Conservation (phyloP, 805 yeast species). For the Ogataea nonfermentans region DNA sequence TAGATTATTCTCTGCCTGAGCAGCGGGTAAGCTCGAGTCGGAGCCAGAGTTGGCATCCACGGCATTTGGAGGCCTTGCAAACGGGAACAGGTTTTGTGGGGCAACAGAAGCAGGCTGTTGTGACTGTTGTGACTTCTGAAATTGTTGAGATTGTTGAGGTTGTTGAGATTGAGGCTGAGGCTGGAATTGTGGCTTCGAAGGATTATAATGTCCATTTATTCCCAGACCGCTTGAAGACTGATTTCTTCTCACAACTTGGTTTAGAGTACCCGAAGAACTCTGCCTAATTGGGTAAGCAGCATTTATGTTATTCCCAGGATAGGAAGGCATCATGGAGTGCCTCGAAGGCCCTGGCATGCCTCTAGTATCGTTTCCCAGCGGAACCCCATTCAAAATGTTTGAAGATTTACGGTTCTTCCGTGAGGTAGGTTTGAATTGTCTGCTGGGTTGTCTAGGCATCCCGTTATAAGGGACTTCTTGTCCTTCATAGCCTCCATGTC, state of each 20-base stretch:
- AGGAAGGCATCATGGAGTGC: slow-evolving; percentile 32
- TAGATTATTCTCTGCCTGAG: slow-evolving; percentile 16
- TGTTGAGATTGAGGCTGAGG: slow-evolving; percentile 7
- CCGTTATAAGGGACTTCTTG: slow-evolving; percentile 22
- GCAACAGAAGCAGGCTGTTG: slow-evolving; percentile 6
- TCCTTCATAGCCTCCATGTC: slow-evolving; percentile 17
- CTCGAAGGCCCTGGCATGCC: slow-evolving; percentile 32
- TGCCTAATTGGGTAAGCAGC: slow-evolving; percentile 20
- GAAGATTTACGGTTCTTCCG: slow-evolving; percentile 46
- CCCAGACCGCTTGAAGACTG: slow-evolving; percentile 24
- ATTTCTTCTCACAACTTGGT: slow-evolving; percentile 19
- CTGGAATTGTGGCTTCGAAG: slow-evolving; percentile 8
- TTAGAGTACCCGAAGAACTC: slow-evolving; percentile 20
- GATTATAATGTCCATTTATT: slow-evolving; percentile 18
- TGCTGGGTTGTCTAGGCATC: slow-evolving; percentile 18
- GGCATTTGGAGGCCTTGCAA: background rate
- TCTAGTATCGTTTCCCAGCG: slow-evolving; percentile 27
- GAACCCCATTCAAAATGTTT: slow-evolving; percentile 28
- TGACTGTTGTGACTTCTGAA: slow-evolving; percentile 5
- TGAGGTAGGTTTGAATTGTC: slow-evolving; percentile 41
- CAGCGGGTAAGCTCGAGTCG: slow-evolving; percentile 11
- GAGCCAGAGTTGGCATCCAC: background rate
- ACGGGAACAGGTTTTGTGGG: background rate
- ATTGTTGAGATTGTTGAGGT: slow-evolving; percentile 10
- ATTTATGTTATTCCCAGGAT: slow-evolving; percentile 4